phyloP scores from a whole-genome alignment of 305 asterid species.

The Solanum hybrid region DNA sequence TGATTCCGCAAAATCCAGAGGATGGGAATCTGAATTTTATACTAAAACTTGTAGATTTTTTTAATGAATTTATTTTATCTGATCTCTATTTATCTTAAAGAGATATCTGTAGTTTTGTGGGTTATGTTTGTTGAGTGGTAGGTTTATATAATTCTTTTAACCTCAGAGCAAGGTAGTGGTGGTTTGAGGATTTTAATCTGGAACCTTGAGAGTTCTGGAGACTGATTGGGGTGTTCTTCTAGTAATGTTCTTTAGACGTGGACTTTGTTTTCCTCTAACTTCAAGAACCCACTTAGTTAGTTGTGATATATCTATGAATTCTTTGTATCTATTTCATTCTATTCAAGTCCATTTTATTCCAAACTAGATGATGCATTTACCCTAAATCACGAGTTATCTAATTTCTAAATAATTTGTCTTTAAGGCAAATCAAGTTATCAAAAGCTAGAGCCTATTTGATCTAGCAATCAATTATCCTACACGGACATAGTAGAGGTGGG shows the following conservation, averaged over 20 bases:
- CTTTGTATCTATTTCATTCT: background rate
- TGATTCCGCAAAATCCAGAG: background rate
- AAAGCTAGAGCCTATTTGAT: background rate
- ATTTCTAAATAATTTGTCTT: background rate
- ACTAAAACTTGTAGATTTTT: background rate
- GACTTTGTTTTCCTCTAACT: background rate
- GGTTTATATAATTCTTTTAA: background rate
- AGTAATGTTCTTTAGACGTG: background rate
- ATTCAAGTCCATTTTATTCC: background rate
- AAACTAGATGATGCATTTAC: background rate
- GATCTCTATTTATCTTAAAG: background rate
- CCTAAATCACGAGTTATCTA: background rate
- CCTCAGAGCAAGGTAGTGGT: background rate
- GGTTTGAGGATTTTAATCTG: background rate
- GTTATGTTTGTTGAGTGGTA: background rate
- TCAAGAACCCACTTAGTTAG: background rate
- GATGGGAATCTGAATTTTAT: background rate
- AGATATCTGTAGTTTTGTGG: background rate
- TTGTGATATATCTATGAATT: background rate
- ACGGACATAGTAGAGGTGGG: background rate
- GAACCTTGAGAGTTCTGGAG: background rate
- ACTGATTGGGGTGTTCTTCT: background rate
- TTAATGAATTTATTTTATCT: background rate
- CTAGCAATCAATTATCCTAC: background rate
- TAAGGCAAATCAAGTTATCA: background rate